phyloP scores from a whole-genome alignment of 1,139 yeast species.

The Lizanozyma gosingica region DNA sequence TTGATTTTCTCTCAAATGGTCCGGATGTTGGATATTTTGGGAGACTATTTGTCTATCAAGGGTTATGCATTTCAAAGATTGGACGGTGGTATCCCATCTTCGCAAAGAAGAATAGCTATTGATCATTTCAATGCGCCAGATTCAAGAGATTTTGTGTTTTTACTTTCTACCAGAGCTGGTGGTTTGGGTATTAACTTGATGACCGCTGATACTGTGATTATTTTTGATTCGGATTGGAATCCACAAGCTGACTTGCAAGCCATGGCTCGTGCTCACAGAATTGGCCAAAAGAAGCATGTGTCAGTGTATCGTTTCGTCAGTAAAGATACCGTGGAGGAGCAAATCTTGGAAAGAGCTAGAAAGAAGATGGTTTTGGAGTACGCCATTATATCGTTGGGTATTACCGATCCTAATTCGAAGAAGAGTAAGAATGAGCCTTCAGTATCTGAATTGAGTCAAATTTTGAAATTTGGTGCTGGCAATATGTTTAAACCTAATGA shows the following conservation, averaged over 20 bases:
- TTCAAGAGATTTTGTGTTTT: constrained; percentile 84
- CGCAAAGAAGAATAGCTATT: constrained; percentile 87
- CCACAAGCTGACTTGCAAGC: constrained; percentile 99
- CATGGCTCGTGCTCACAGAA: constrained; percentile 99
- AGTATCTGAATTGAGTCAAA: constrained; percentile 80
- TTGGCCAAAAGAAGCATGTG: constrained; percentile 96
- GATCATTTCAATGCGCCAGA: constrained; percentile 96
- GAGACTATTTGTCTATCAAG: constrained; percentile 83
- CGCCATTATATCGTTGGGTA: constrained; percentile 93
- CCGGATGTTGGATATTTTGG: constrained; percentile 86
- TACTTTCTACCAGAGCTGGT: constrained; percentile 95
- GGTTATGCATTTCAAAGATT: constrained; percentile 89
- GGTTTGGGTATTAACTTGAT: constrained; percentile 95
- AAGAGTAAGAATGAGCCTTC: constrained; percentile 63
- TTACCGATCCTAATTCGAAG: constrained; percentile 58
- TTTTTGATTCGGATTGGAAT: constrained; percentile 98
- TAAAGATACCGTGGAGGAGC: constrained; percentile 96
- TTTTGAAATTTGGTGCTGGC: constrained; percentile 96
- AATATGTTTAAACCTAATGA: constrained; percentile 92
- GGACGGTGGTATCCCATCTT: constrained; percentile 95
- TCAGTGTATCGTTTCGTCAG: constrained; percentile 95
- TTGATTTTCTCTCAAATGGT: constrained; percentile 96
- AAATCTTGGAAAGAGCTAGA: constrained; percentile 91
- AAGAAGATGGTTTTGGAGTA: constrained; percentile 97
- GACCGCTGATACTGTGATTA: constrained; percentile 98